Evolutionary conservation across 768 basidiomycete species (phyloP).

Genomic region (Polyporus arcularius): DNA sequence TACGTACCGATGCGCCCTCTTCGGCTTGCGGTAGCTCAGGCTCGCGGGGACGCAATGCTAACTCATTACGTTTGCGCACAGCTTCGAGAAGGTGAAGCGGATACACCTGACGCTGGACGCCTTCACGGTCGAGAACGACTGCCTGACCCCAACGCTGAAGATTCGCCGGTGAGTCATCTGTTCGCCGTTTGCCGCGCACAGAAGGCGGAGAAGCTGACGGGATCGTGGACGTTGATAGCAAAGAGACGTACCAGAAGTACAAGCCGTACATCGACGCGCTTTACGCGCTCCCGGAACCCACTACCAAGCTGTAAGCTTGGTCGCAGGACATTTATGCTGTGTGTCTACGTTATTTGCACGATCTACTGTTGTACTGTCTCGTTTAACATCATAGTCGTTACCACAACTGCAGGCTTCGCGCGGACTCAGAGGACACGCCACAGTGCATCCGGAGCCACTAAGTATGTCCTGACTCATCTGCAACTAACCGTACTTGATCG

Average conservation of each 20-base stretch:
- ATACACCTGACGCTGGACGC: constrained; percentile 73
- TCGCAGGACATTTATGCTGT: background rate
- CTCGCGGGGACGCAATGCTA: background rate
- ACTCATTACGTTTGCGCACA: constrained; percentile 30
- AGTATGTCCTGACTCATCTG: too few relatives aligned
- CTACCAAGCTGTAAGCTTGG: constrained; percentile 33
- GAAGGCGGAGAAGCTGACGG: background rate
- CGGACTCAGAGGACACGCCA: too few relatives aligned
- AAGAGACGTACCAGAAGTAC: constrained; percentile 74
- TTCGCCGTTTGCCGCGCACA: background rate
- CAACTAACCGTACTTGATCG: too few relatives aligned
- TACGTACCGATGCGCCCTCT: constrained; percentile 35
- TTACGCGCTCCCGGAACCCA: constrained; percentile 68
- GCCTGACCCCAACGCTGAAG: constrained; percentile 92
- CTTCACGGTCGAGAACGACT: constrained; percentile 78
- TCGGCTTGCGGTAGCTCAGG: background rate
- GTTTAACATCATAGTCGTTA: too few relatives aligned
- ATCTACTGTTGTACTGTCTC: background rate
- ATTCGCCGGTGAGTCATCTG: constrained; percentile 53
- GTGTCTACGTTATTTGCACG: background rate
- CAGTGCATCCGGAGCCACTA: too few relatives aligned
- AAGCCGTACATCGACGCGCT: constrained; percentile 71
- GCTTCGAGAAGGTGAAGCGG: constrained; percentile 86
- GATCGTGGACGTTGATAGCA: constrained; percentile 35
- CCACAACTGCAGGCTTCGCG: too few relatives aligned